Conservation (phyloP, 2,329 filamentous ascomycete species). For the Leptographium lundbergii region DNA sequence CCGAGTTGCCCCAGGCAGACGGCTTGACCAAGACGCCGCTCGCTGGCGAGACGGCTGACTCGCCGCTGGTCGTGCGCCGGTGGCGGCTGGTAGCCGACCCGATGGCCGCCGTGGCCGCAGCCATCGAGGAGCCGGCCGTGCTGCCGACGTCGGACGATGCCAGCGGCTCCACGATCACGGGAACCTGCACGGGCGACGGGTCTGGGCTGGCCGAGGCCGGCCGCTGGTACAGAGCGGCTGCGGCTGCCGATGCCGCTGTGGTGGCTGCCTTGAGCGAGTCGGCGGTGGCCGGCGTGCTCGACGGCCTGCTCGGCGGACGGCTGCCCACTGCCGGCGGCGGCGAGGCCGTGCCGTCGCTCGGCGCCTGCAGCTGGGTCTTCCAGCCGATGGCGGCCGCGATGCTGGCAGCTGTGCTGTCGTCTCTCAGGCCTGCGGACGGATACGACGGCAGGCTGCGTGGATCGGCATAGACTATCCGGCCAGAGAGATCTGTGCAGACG, state of each 20-base stretch:
- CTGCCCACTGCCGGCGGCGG: background rate
- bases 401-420: slow-evolving; percentile 50
- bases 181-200: background rate
- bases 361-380: background rate
- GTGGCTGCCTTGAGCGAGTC: slow-evolving; percentile 10
- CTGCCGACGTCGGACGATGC: slow-evolving; percentile 23
- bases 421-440: slow-evolving; percentile 50
- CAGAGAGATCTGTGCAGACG: slow-evolving; percentile 10
- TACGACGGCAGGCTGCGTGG: slow-evolving; percentile 63
- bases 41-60: slow-evolving; percentile 11
- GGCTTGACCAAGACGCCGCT: slow-evolving; percentile 52
- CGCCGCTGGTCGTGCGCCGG: slow-evolving; percentile 28
- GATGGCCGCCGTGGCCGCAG: slow-evolving; percentile 51
- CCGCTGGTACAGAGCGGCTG: slow-evolving; percentile 2
- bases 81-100: slow-evolving; percentile 16
- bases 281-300: slow-evolving; percentile 1
- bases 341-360: background rate
- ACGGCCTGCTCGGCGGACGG: background rate
- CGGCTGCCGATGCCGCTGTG: slow-evolving; percentile 8
- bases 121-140: slow-evolving; percentile 53
- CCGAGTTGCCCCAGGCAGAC: slow-evolving; percentile 49
- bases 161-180: background rate
- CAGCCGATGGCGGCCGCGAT: slow-evolving; percentile 66
- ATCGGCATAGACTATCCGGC: slow-evolving; percentile 55
- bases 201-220: slow-evolving; percentile 4